Percentiles rank a stretch among this genome's conserved stretches.
These are phyloP conservation scores for Aspergillus pseudonomiae DNA, from an alignment of 2,329 filamentous ascomycete species.

Conservation along the genomic window DNA sequence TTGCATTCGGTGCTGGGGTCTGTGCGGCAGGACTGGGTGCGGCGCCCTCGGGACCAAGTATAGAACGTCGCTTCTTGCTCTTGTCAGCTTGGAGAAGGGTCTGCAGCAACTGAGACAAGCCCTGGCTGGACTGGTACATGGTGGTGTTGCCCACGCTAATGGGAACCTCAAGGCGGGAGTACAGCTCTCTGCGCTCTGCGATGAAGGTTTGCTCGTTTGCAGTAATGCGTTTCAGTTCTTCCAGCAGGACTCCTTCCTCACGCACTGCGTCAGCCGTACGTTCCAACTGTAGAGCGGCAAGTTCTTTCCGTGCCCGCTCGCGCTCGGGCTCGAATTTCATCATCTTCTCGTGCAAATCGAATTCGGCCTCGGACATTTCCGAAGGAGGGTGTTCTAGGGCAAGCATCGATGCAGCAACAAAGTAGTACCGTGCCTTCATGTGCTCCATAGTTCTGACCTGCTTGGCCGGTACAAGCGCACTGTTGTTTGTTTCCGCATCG, in stretches of 20 bases:
- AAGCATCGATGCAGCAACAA: slow-evolving; percentile 80
- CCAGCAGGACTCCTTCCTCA: slow-evolving; percentile 85
- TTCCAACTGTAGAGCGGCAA: slow-evolving; percentile 77
- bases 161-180: slow-evolving; percentile 83
- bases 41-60: slow-evolving; percentile 62
- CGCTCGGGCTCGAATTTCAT: slow-evolving; percentile 79
- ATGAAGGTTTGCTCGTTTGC: slow-evolving; percentile 83
- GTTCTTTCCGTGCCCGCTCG: slow-evolving; percentile 79
- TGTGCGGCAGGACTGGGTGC: slow-evolving; percentile 56
- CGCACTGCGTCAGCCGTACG: slow-evolving; percentile 84
- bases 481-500: slow-evolving; percentile 32
- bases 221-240: slow-evolving; percentile 90
- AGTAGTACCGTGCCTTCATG: slow-evolving; percentile 88
- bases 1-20: slow-evolving; percentile 45
- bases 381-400: slow-evolving; percentile 76
- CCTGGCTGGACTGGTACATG: slow-evolving; percentile 78
- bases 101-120: slow-evolving; percentile 77
- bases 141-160: slow-evolving; percentile 68
- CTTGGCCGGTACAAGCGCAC: slow-evolving; percentile 40
- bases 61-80: slow-evolving; percentile 80
- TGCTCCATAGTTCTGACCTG: slow-evolving; percentile 78
- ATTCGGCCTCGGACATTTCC: slow-evolving; percentile 86
- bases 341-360: slow-evolving; percentile 80
- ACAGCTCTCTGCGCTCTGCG: slow-evolving; percentile 84
- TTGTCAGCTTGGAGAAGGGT: slow-evolving; percentile 83